These are phyloP conservation scores for Biancaea sappan DNA, from an alignment of 306 rosid species.

Conservation along the genomic window DNA sequence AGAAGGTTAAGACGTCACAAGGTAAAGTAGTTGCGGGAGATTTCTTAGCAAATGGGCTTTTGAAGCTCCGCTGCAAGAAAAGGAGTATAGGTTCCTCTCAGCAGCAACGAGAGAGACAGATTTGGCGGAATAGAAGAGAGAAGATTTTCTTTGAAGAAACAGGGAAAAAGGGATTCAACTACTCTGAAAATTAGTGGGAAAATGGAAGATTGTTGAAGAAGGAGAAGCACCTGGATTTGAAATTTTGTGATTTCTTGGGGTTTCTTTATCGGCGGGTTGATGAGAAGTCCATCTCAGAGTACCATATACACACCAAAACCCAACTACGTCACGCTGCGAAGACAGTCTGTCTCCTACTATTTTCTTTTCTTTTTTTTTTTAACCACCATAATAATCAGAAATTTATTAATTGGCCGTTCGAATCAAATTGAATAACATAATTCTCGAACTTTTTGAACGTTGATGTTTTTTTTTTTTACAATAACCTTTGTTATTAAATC, in stretches of 20 bases:
- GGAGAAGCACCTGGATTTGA: conserved; percentile 22
- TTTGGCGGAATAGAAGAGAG: conserved; percentile 4
- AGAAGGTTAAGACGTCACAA: conserved; percentile 40
- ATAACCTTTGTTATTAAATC: too few relatives aligned
- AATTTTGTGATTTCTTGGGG: conserved; percentile 3
- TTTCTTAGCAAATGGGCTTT: conserved; percentile 41
- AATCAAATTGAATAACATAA: too few relatives aligned
- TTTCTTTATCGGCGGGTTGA: conserved; percentile 29
- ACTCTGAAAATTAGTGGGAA: neutral
- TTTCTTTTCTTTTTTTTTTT: too few relatives aligned
- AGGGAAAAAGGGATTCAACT: conserved; percentile 6
- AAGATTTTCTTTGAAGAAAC: conserved; percentile 21
- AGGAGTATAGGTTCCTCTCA: conserved; percentile 25
- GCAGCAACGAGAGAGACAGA: conserved; percentile 40
- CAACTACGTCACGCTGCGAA: conserved; percentile 20
- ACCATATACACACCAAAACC: conserved; percentile 37
- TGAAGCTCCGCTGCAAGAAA: conserved; percentile 8
- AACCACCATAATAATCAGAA: too few relatives aligned
- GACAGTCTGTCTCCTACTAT: neutral
- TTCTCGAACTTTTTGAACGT: too few relatives aligned
- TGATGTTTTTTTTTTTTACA: too few relatives aligned
- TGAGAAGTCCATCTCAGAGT: conserved; percentile 35
- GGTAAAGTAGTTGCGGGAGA: conserved; percentile 44
- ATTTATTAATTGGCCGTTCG: too few relatives aligned
- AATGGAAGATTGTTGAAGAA: conserved; percentile 14